phyloP scores from a whole-genome alignment of 768 basidiomycete genomes.

The Trametes cingulata region DNA sequence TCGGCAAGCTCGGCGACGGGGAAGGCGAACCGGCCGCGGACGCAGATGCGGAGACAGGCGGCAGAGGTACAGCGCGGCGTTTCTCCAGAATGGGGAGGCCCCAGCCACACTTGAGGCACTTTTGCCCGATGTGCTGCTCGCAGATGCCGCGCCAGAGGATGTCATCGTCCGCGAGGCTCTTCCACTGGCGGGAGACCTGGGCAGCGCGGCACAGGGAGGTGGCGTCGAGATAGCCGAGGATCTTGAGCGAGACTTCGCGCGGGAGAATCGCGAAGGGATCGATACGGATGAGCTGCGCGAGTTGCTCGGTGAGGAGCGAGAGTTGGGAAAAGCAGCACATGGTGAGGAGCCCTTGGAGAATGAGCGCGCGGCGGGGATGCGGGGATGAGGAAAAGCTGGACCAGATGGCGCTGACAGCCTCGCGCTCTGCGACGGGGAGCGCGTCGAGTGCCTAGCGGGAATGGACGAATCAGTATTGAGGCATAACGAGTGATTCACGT shows the following conservation, averaged over 20 bases:
- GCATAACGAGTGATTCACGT: background rate
- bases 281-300: constrained; percentile 89
- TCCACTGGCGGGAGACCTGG: constrained; percentile 87
- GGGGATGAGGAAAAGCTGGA: constrained; percentile 95
- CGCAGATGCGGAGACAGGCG: constrained; percentile 37
- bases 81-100: constrained; percentile 90
- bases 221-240: constrained; percentile 88
- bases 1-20: constrained; percentile 1
- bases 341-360: constrained; percentile 93
- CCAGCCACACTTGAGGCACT: constrained; percentile 97
- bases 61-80: constrained; percentile 49
- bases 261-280: constrained; percentile 93
- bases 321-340: constrained; percentile 99
- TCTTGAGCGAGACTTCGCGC: constrained; percentile 83
- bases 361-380: constrained; percentile 87
- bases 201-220: constrained; percentile 92
- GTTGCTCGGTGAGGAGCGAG: constrained; percentile 91
- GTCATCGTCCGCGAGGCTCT: constrained; percentile 89
- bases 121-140: constrained; percentile 97
- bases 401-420: constrained; percentile 91
- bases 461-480: background rate
- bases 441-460: constrained; percentile 80
- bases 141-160: constrained; percentile 95
- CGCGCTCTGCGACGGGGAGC: constrained; percentile 81
- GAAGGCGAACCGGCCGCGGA: constrained; percentile 34